Conservation (phyloP, 2,329 filamentous ascomycete species). For the Zasmidium cellare region DNA sequence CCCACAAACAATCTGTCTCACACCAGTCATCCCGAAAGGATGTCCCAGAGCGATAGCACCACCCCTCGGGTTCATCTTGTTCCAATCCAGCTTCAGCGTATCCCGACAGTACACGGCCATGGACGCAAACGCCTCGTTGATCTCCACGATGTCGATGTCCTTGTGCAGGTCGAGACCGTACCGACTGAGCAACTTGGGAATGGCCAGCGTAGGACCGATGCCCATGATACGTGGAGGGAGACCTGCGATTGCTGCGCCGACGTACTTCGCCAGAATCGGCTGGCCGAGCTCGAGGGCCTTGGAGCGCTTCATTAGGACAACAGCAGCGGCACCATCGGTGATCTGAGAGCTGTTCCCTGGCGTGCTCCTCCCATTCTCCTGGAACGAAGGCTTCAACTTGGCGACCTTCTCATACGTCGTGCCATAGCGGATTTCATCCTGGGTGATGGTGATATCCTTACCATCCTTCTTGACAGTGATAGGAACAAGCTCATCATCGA, state of each 20-base stretch:
- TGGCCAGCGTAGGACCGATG: constrained; percentile 78
- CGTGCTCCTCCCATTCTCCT: constrained; percentile 66
- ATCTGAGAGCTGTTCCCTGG: constrained; percentile 85
- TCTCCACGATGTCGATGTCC: constrained; percentile 83
- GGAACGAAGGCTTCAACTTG: constrained; percentile 85
- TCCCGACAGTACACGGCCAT: constrained; percentile 70
- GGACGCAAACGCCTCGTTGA: constrained; percentile 77
- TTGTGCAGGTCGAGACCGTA: constrained; percentile 31
- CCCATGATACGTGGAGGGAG: constrained; percentile 84
- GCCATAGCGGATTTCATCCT: constrained; percentile 66
- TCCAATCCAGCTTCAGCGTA: constrained; percentile 66
- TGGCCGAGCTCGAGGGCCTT: constrained; percentile 67
- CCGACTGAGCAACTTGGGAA: constrained; percentile 70
- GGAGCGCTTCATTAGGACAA: constrained; percentile 80
- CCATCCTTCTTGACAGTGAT: constrained; percentile 58
- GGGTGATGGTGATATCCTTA: constrained; percentile 61
- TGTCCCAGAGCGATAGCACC: constrained; percentile 85
- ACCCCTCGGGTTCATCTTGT: constrained; percentile 83
- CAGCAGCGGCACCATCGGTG: constrained; percentile 81
- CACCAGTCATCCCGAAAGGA: constrained; percentile 83
- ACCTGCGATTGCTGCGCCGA: constrained; percentile 61
- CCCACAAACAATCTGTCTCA: constrained; percentile 74
- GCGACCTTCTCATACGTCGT: constrained; percentile 66
- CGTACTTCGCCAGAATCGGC: constrained; percentile 78
- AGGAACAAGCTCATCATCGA: constrained; percentile 76